phyloP scores from a whole-genome alignment of 345 rosid species.

The Erysimum cheiranthoides region DNA sequence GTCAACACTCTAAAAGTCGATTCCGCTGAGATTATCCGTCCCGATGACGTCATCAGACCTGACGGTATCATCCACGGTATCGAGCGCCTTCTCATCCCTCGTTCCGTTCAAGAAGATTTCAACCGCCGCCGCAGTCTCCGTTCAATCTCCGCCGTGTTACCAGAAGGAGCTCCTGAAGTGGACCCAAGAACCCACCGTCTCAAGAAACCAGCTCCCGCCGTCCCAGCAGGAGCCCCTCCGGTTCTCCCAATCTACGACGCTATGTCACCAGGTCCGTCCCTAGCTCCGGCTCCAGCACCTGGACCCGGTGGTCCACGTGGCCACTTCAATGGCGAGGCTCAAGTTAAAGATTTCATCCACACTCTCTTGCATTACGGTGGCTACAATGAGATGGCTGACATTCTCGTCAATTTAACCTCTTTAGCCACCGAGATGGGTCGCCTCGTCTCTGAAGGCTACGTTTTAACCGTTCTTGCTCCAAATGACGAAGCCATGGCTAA shows the following conservation, averaged over 20 bases:
- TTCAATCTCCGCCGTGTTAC: constrained; percentile 70
- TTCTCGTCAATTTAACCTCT: constrained; percentile 87
- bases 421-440: constrained; percentile 95
- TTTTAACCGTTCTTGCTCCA: constrained; percentile 88
- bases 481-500: constrained; percentile 99
- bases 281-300: constrained; percentile 96
- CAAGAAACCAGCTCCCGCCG: constrained; percentile 61
- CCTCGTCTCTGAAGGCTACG: constrained; percentile 89
- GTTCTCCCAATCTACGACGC: constrained; percentile 83
- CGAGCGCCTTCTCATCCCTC: constrained; percentile 66
- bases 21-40: constrained; percentile 52
- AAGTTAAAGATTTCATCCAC: constrained; percentile 89
- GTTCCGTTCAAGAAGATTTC: constrained; percentile 74
- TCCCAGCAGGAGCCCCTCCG: constrained; percentile 76
- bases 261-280: constrained; percentile 92
- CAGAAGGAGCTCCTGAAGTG: constrained; percentile 76
- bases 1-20: constrained; percentile 51
- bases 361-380: constrained; percentile 93
- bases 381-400: constrained; percentile 97
- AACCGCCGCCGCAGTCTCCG: constrained; percentile 66
- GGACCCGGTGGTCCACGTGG: constrained; percentile 89
- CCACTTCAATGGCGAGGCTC: constrained; percentile 90
- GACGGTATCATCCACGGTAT: constrained; percentile 84
- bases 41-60: constrained; percentile 58
- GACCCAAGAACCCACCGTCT: constrained; percentile 75